Conservation (phyloP, 192 early-diverging fungal genomes). For the Coemansia sp. region DNA sequence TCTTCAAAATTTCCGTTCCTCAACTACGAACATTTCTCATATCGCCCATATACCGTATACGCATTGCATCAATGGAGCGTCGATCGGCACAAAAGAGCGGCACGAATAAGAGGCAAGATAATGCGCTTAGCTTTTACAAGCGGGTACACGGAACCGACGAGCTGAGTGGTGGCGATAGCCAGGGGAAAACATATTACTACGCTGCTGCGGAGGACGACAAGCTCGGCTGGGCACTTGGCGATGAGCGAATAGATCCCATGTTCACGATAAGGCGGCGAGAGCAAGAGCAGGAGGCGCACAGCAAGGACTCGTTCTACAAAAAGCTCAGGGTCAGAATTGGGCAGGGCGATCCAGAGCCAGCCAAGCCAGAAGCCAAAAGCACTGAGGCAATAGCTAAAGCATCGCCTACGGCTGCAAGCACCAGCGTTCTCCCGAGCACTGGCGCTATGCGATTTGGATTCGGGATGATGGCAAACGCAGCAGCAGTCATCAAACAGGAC, state of each 20-base stretch:
- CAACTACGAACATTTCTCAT: not conserved
- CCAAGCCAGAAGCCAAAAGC: not conserved
- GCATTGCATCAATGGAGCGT: constrained; percentile 1
- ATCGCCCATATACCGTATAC: not conserved
- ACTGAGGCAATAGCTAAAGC: not conserved
- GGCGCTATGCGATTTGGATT: constrained; percentile 35
- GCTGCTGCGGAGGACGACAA: constrained; percentile 42
- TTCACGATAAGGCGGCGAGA: constrained; percentile 43
- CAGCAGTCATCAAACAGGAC: not conserved
- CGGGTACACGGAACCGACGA: constrained; percentile 24
- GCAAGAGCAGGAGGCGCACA: constrained; percentile 19
- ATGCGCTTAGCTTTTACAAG: constrained; percentile 22
- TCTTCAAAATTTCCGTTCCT: not conserved
- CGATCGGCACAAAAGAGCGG: not conserved
- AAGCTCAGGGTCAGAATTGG: constrained; percentile 23
- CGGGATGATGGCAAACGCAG: constrained; percentile 22
- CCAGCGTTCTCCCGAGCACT: not conserved
- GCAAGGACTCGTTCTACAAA: constrained; percentile 42
- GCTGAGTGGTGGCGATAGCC: not conserved
- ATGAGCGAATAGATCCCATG: constrained; percentile 37
- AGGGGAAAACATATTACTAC: constrained; percentile 3
- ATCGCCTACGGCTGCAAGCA: not conserved
- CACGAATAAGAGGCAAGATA: constrained; percentile 11
- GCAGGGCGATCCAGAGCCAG: not conserved
- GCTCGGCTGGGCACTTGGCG: constrained; percentile 31